Evolutionary conservation across 2,329 filamentous ascomycete genomes (phyloP), one percentile per base, ranked within the genome.

Genomic region (Talaromyces verruculosus): DNA sequence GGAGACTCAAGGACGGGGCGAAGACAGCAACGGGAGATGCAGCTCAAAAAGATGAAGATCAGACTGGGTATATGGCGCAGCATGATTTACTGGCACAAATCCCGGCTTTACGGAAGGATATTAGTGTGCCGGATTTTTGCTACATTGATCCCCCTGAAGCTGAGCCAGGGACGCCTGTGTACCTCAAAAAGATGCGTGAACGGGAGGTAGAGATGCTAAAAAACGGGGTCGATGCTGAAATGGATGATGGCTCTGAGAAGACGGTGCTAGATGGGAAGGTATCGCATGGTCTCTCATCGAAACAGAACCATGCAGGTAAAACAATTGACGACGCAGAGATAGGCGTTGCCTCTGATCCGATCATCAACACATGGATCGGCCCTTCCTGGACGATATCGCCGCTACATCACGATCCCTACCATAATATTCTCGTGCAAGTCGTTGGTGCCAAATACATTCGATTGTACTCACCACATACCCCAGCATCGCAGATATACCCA

Each of bases 371-470:
- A 7, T 99, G 95, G 95, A 90, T 98, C 69, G 95, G 95, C 0
- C 95, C 95, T 0, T 83, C 88, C 0, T 89, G 88, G 60, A 98
- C 95, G 0, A 93, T 97, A 69, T 97, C 93, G 0, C 95, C 95
- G 1, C 82, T 98, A 0, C 95, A 99, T 77, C 96, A 92, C 1
- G 95, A 98, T 73, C 92, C 91, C 1, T 96, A 97, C 76, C 92
- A 97, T 75, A 98, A 98, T 74, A 87, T 98, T 58, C 85, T 98
- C 4, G 89, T 89, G 28, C 95, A 98, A 77, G 91, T 96, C 0
- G 91, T 96, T 0, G 95, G 95, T 0, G 84, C 86, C 65, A 99
- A 99, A 78, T 98, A 98, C 76, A 81, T 98, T n/a, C 85, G 95
- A 1, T 82, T 98, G 1, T 98, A 97, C 76, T 84, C 89, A 0